Percentiles rank a stretch among this genome's conserved stretches.
These are phyloP conservation scores for Thecamonas trahens DNA, from an alignment of 78 protist genomes.

Conservation along the genomic window DNA sequence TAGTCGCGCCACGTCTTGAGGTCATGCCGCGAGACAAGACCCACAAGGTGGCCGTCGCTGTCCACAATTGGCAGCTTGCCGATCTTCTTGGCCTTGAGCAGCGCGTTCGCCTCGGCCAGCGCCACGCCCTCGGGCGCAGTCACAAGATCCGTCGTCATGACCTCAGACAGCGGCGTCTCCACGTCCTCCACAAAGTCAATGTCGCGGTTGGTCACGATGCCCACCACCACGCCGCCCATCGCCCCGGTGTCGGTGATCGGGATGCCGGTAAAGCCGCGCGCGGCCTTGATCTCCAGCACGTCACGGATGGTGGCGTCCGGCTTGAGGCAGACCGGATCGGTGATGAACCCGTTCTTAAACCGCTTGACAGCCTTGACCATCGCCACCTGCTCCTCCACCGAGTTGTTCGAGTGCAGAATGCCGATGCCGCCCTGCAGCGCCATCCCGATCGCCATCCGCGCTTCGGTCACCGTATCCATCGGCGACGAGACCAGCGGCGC, in stretches of 20 bases:
- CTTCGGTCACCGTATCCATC: conserved; percentile 93
- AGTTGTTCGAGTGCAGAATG: conserved; percentile 80
- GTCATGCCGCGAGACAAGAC: conserved; percentile 69
- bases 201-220: conserved; percentile 84
- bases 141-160: conserved; percentile 62
- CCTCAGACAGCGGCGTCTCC: conserved; percentile 34
- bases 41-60: conserved; percentile 54
- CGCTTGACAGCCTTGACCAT: conserved; percentile 55
- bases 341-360: conserved; percentile 75
- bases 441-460: conserved; percentile 85
- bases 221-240: conserved; percentile 60
- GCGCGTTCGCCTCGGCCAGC: conserved; percentile 69
- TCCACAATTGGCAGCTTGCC: conserved; percentile 83
- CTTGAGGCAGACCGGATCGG: conserved; percentile 60
- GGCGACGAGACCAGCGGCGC: conserved; percentile 65
- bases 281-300: conserved; percentile 52
- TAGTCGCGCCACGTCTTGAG: conserved; percentile 61
- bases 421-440: conserved; percentile 92
- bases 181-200: conserved; percentile 65
- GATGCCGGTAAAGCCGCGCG: conserved; percentile 76
- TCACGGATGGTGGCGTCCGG: conserved; percentile 54
- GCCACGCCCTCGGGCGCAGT: conserved; percentile 31
- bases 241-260: conserved; percentile 71
- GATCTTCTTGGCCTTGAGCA: conserved; percentile 42
- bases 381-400: conserved; percentile 71